Conservation (phyloP, 176 grass and related monocot species). For the Oryza meyeriana region DNA sequence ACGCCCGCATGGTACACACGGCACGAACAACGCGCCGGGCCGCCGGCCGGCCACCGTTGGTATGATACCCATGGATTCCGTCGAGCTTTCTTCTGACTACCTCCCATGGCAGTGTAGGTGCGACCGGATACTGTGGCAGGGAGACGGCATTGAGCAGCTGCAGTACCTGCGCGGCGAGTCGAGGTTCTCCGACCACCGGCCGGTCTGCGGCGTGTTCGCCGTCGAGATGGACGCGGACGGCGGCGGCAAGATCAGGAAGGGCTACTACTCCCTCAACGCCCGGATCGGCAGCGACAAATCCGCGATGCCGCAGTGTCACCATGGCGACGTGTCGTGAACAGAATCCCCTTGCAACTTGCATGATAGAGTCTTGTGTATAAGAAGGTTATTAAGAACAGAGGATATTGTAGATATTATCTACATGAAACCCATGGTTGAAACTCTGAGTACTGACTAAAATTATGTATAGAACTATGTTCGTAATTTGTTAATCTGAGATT, state of each 20-base stretch:
- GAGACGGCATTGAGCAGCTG: slow-evolving; percentile 75
- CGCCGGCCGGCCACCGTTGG: background rate
- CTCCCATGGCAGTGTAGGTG: slow-evolving; percentile 47
- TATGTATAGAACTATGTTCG: no score
- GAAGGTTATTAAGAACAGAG: background rate
- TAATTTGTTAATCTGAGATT: no score
- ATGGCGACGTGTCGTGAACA: background rate
- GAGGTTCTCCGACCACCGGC: slow-evolving; percentile 92
- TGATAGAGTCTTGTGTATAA: background rate
- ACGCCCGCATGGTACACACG: slow-evolving; percentile 76
- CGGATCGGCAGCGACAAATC: slow-evolving; percentile 40
- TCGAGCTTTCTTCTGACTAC: background rate
- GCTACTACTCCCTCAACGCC: slow-evolving; percentile 36
- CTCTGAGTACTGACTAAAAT: no score
- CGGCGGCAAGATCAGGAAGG: slow-evolving; percentile 50
- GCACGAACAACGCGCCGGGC: no score
- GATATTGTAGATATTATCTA: background rate
- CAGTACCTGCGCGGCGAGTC: slow-evolving; percentile 89
- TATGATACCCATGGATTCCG: background rate
- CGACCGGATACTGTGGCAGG: slow-evolving; percentile 90
- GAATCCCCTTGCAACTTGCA: background rate
- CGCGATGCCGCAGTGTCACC: slow-evolving; percentile 25
- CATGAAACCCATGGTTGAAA: background rate
- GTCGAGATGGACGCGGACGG: slow-evolving; percentile 43
- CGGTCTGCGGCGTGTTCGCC: slow-evolving; percentile 70